Conservation (phyloP, 495 filamentous ascomycete species). For the Neurospora sublineolata region DNA sequence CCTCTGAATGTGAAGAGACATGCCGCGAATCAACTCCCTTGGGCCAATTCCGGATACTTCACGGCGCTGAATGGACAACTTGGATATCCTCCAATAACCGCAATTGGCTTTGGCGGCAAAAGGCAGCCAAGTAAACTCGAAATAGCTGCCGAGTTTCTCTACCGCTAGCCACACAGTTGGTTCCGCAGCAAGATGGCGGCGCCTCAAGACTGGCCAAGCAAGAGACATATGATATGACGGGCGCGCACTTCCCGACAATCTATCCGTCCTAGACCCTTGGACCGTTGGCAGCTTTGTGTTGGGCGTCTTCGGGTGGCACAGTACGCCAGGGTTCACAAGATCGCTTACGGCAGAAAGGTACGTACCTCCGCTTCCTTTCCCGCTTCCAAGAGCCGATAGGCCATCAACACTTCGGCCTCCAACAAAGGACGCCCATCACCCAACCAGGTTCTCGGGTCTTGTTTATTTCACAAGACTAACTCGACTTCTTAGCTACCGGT, state of each 20-base stretch:
- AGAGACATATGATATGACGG: neutral
- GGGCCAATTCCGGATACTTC: neutral
- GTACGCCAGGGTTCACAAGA: neutral
- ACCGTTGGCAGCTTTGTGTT: neutral
- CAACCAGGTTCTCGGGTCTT: neutral
- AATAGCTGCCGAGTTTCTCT: neutral
- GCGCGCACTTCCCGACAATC: neutral
- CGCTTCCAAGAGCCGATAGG: neutral
- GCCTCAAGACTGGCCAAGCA: neutral
- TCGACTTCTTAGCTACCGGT: neutral
- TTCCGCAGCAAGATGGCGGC: neutral
- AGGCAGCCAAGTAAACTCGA: neutral
- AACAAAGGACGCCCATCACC: neutral
- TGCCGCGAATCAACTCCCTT: neutral
- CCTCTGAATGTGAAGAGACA: neutral
- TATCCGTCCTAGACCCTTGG: neutral
- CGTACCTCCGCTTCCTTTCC: neutral
- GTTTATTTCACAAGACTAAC: neutral
- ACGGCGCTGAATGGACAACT: neutral
- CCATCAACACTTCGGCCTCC: neutral
- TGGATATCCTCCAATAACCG: neutral
- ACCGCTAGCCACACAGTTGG: neutral
- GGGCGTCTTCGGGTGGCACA: neutral
- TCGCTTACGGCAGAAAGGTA: neutral
- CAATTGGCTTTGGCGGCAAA: neutral